Evolutionary conservation across 306 rosid genomes (phyloP).

Genomic region (Mimosa pudica): DNA sequence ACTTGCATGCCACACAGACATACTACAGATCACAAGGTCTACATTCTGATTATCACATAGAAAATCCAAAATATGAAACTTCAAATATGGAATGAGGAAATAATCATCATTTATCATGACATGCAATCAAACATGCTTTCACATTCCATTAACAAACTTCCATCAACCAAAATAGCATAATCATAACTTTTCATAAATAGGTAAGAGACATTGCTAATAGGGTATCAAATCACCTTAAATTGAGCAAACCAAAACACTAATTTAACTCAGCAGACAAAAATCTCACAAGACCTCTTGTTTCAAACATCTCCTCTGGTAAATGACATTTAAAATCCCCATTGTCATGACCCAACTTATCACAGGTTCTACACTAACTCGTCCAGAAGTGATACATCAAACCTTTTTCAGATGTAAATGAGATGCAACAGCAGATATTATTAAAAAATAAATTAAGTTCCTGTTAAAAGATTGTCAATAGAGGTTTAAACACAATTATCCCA

Average conservation of each 20-base stretch:
- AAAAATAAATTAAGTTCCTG: constrained; percentile 9
- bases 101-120: neutral
- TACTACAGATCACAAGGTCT: neutral
- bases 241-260: constrained; percentile 22
- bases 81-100: neutral
- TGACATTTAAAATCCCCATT: neutral
- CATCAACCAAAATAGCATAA: neutral
- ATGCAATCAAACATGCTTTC: neutral
- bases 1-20: neutral
- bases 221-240: constrained; percentile 6
- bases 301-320: neutral
- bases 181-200: constrained; percentile 18
- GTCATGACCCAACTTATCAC: constrained; percentile 2
- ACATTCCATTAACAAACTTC: neutral
- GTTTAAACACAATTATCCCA: constrained; percentile 12
- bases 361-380: neutral
- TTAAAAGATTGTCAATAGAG: neutral
- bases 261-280: constrained; percentile 10
- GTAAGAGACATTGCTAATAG: neutral
- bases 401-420: neutral
- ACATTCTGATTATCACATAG: constrained; percentile 6
- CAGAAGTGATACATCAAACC: neutral
- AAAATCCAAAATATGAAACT: constrained; percentile 6
- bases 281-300: constrained; percentile 12
- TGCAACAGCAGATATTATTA: neutral